Evolutionary conservation across 176 grass and related monocot species (phyloP), one percentile per base, ranked within the genome.

Genomic region (Coix lacrymajobi): DNA sequence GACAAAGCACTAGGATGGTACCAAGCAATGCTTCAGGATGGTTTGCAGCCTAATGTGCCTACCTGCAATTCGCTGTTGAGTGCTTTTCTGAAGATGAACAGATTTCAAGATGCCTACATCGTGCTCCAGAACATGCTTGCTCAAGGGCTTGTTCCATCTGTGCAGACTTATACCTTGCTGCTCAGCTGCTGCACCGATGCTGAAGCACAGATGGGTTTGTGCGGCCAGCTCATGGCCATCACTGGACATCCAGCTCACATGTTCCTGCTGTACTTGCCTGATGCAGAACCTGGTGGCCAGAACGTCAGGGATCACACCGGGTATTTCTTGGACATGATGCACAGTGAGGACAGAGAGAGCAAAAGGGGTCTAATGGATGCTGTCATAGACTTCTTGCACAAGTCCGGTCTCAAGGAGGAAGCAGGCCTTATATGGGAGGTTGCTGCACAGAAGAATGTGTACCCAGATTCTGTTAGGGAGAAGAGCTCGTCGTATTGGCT

Each of bases 361-460:
- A 98, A 98, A 78, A 82, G 96, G 73, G 96, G 93, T 60, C 64
- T 98, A 28, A 85, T 98, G 81, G 96, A 98, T 82, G 92, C 96
- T 28, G 87, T 98, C 24, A 88, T 98, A 77, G 89, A 98, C 56
- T 98, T 98, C 85, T 81, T 98, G 40, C 92, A 95, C 83, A 92
- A 91, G 75, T 95, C 91, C 0, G 93, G 91, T n/a, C 89, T 93
- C 24, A 98, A 98, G 84, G 96, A 98, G 80, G 96, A 98, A 67
- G 96, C 96, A 14, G 96, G 96, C 15, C 84, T 95, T 30, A 90
- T 98, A 49, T 98, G 96, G 93, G 96, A 98, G 77, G 92, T 98
- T 24, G 96, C 89, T 3, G 88, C 92, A 1, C 86, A 95, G 79
- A 98, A 76, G 66, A 98, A 98, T 12, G 88, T 98, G n/a, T 98